A percentile compares a stretch with the other conserved stretches of the same genome.
Evolutionary conservation across 495 filamentous ascomycete genomes (phyloP).

Genomic region (Annulohypoxylon stygium): DNA sequence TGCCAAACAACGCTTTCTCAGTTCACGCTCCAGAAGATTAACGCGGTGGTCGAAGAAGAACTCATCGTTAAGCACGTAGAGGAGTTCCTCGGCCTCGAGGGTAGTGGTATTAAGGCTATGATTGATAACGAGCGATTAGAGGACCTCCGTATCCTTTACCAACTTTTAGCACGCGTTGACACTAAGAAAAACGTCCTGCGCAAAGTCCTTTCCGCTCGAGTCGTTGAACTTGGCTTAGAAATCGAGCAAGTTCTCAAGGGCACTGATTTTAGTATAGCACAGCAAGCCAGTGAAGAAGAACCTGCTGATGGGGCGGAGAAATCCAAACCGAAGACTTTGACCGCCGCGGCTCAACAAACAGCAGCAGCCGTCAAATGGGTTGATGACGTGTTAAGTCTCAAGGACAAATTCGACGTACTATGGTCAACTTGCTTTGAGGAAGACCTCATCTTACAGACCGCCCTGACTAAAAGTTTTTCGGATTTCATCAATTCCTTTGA

Average conservation of each 20-base stretch:
- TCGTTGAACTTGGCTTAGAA: constrained; percentile 82
- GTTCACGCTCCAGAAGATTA: constrained; percentile 78
- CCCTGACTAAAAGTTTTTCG: constrained; percentile 84
- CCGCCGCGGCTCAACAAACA: constrained; percentile 70
- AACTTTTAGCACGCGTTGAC: constrained; percentile 83
- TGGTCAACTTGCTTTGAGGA: constrained; percentile 75
- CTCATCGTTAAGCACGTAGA: constrained; percentile 79
- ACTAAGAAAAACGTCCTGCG: constrained; percentile 77
- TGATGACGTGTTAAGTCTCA: constrained; percentile 85
- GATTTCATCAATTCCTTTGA: constrained; percentile 91
- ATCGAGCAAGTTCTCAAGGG: constrained; percentile 77
- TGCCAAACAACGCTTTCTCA: constrained; percentile 82
- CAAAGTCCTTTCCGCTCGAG: constrained; percentile 75
- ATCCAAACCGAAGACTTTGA: constrained; percentile 56
- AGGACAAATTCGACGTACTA: constrained; percentile 88
- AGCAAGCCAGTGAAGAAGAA: constrained; percentile 60
- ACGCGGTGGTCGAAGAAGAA: constrained; percentile 81
- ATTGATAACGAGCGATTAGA: constrained; percentile 87
- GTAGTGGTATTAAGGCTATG: constrained; percentile 88
- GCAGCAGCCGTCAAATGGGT: constrained; percentile 94
- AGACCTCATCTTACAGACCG: constrained; percentile 83
- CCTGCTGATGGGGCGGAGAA: constrained; percentile 63
- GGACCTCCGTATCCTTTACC: constrained; percentile 81
- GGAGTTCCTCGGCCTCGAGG: constrained; percentile 86
- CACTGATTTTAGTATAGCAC: constrained; percentile 60